phyloP scores from a whole-genome alignment of 2,329 filamentous ascomycete genomes.

The Phaeosphaeria sp. region DNA sequence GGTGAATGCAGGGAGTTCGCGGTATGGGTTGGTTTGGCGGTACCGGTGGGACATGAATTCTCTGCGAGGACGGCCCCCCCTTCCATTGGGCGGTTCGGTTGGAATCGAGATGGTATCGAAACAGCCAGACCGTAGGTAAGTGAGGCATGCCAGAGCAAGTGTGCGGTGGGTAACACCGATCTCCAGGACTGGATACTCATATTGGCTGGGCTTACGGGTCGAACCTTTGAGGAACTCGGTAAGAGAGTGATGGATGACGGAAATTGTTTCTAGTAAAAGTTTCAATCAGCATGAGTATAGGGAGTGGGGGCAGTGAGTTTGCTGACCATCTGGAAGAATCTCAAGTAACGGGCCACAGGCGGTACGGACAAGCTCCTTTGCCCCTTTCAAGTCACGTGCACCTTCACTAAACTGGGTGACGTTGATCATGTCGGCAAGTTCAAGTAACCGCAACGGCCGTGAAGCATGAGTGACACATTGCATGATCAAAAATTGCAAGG shows the following conservation, averaged over 20 bases:
- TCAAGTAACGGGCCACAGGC: slow-evolving; percentile 54
- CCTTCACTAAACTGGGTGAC: slow-evolving; percentile 10
- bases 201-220: slow-evolving; percentile 2
- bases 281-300: background rate
- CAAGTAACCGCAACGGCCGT: slow-evolving; percentile 52
- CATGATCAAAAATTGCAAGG: slow-evolving; percentile 50
- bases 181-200: slow-evolving; percentile 11
- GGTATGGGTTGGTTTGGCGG: background rate
- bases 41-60: background rate
- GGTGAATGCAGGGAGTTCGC: slow-evolving; percentile 7
- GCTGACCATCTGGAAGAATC: slow-evolving; percentile 47
- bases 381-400: slow-evolving; percentile 10
- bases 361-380: slow-evolving; percentile 46
- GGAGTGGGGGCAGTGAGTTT: background rate
- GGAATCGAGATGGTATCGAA: slow-evolving; percentile 3
- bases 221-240: slow-evolving; percentile 52
- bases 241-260: slow-evolving; percentile 58
- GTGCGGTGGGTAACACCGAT: slow-evolving; percentile 11
- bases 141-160: slow-evolving; percentile 18
- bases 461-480: slow-evolving; percentile 52
- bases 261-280: slow-evolving; percentile 47
- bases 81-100: background rate
- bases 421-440: slow-evolving; percentile 47
- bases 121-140: slow-evolving; percentile 19
- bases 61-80: background rate